Base-by-base conservation (phyloP, 2,329 filamentous ascomycete species). In the Stachybotrys elegans region DNA sequence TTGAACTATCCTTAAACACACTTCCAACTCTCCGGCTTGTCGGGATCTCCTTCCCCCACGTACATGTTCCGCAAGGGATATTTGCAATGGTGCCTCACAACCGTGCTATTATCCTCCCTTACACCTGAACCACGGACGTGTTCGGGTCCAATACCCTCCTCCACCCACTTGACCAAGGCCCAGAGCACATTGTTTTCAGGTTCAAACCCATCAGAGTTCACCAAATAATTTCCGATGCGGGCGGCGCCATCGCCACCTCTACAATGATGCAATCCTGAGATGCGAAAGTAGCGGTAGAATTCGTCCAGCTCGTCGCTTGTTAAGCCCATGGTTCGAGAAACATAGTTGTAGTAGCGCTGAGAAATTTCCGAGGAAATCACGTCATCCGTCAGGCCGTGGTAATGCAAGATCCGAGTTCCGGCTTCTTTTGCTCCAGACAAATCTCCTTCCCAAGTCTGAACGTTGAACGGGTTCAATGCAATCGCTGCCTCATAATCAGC, bases 301-400 rank as follows among this genome's bases (percentile, higher is more conserved):
- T n/a, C n/a, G n/a, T n/a, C n/a, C n/a, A n/a, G n/a, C n/a, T n/a
- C n/a, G n/a, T n/a, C n/a, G n/a, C n/a, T n/a, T n/a, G n/a, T n/a
- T n/a, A n/a, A n/a, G n/a, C n/a, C n/a, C n/a, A n/a, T n/a, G n/a
- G n/a, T n/a, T n/a, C n/a, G n/a, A n/a, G n/a, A n/a, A n/a, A n/a
- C n/a, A n/a, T n/a, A n/a, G n/a, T n/a, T n/a, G n/a, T n/a, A n/a
- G n/a, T n/a, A n/a, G n/a, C n/a, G n/a, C n/a, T n/a, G n/a, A n/a
- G n/a, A n/a, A n/a, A n/a, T n/a, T n/a, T n/a, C n/a, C n/a, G n/a
- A n/a, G n/a, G n/a, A n/a, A n/a, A n/a, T n/a, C n/a, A n/a, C n/a
- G n/a, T n/a, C n/a, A n/a, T n/a, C n/a, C n/a, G n/a, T n/a, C n/a
- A 62, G 56, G 1, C 72, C 72, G 48, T 75, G 72, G 55, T 72